phyloP scores from a whole-genome alignment of 2,329 filamentous ascomycete genomes.

The Aspergillus novofumigatus region DNA sequence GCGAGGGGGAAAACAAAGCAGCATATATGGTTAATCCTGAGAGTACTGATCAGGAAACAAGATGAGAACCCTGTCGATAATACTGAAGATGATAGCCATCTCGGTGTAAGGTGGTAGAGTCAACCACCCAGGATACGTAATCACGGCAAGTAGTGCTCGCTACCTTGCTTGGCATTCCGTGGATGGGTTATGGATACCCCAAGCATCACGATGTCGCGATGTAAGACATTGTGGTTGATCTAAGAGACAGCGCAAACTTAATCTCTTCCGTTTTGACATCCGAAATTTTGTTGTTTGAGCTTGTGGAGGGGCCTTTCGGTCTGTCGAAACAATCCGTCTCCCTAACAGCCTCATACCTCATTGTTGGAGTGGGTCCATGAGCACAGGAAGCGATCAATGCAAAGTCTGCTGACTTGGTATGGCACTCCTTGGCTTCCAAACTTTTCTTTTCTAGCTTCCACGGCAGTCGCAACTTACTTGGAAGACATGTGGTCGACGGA shows the following conservation, averaged over 20 bases:
- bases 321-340: not conserved
- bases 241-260: not conserved
- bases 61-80: too few species aligned
- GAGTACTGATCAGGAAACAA: not conserved
- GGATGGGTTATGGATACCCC: not conserved
- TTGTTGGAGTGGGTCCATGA: not conserved
- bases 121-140: slow-evolving; percentile 9
- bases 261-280: not conserved
- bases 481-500: not conserved
- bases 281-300: not conserved
- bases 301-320: not conserved
- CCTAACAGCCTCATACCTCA: not conserved
- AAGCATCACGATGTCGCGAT: not conserved
- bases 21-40: not conserved
- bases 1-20: not conserved
- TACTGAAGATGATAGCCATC: not conserved
- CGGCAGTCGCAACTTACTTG: not conserved
- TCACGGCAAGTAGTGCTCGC: slow-evolving; percentile 11
- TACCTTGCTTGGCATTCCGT: slow-evolving; percentile 8
- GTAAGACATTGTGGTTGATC: not conserved
- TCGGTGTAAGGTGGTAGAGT: not conserved
- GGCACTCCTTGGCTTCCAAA: not conserved
- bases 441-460: not conserved
- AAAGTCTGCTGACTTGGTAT: not conserved
- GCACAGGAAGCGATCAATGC: not conserved